Percentiles rank a stretch among this genome's conserved stretches.
These are phyloP conservation scores for Chrysosphaeria jannelii DNA, from an alignment of 2,329 filamentous ascomycete genomes.

Conservation along the genomic window DNA sequence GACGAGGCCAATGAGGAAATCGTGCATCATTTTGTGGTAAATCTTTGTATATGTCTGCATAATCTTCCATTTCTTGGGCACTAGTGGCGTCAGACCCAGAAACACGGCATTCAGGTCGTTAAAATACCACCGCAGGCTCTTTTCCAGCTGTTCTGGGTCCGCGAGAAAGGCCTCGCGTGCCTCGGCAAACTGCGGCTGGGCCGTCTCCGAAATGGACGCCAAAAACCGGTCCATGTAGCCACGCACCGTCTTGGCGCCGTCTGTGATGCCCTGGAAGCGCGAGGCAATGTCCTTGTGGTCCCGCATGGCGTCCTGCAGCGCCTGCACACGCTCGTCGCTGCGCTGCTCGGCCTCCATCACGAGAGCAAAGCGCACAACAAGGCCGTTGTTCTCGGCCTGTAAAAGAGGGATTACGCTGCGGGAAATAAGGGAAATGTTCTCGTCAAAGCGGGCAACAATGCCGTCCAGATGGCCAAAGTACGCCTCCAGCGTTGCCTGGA, in stretches of 20 bases:
- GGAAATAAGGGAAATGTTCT: constrained; percentile 68
- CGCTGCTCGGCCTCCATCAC: constrained; percentile 91
- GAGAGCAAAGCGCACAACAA: constrained; percentile 74
- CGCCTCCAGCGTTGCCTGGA: constrained; percentile 61
- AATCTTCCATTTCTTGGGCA: constrained; percentile 94
- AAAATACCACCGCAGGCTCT: constrained; percentile 85
- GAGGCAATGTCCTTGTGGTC: constrained; percentile 87
- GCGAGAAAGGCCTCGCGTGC: constrained; percentile 48
- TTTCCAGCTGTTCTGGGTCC: constrained; percentile 58
- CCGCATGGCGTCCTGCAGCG: constrained; percentile 76
- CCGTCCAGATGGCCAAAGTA: constrained; percentile 71
- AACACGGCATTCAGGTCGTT: constrained; percentile 91
- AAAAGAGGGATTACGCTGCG: constrained; percentile 74
- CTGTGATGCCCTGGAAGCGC: constrained; percentile 76
- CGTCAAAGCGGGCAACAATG: constrained; percentile 81
- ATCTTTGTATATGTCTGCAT: constrained; percentile 69
- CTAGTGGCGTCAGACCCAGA: constrained; percentile 66
- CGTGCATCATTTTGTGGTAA: constrained; percentile 87
- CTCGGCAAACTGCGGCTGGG: constrained; percentile 42
- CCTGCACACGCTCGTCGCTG: constrained; percentile 73
- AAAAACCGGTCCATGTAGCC: constrained; percentile 95
- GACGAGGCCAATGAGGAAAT: constrained; percentile 58
- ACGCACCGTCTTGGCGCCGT: constrained; percentile 60
- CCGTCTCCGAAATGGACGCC: constrained; percentile 43
- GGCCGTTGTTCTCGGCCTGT: constrained; percentile 55